These are phyloP conservation scores for Fusarium staphyleae DNA, from an alignment of 2,329 filamentous ascomycete genomes.

Conservation along the genomic window DNA sequence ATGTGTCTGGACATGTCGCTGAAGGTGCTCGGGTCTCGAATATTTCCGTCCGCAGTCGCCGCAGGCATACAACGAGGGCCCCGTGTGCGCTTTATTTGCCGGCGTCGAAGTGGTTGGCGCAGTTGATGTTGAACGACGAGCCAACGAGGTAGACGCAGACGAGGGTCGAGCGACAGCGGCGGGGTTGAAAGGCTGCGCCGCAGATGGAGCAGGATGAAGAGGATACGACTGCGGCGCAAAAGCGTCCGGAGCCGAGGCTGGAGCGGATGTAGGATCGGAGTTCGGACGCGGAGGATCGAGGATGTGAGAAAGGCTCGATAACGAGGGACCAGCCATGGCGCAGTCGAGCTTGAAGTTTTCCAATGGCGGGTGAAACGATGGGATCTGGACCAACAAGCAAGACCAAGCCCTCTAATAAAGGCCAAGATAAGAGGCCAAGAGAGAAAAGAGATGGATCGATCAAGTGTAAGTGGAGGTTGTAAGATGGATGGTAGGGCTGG, in stretches of 20 bases:
- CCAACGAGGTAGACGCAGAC: not conserved
- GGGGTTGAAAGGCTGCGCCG: conserved; percentile 9
- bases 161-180: conserved; percentile 11
- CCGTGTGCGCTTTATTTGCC: conserved; percentile 34
- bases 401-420: not conserved
- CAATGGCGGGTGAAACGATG: not conserved
- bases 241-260: conserved; percentile 14
- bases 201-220: conserved; percentile 11
- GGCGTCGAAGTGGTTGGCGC: conserved; percentile 11
- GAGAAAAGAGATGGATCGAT: too few species aligned
- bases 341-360: conserved; percentile 4
- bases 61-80: conserved; percentile 55
- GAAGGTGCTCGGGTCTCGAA: conserved; percentile 61
- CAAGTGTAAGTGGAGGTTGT: too few species aligned
- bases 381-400: not conserved
- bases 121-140: conserved; percentile 3
- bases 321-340: conserved; percentile 44
- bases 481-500: conserved; percentile 6
- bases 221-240: conserved; percentile 30
- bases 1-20: conserved; percentile 59
- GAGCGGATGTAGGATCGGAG: conserved; percentile 9
- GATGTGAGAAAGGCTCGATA: conserved; percentile 42
- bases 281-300: conserved; percentile 42
- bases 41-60: conserved; percentile 60
- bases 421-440: not conserved